Evolutionary conservation across 2,329 filamentous ascomycete genomes (phyloP).

Genomic region (Penicillium palitans): DNA sequence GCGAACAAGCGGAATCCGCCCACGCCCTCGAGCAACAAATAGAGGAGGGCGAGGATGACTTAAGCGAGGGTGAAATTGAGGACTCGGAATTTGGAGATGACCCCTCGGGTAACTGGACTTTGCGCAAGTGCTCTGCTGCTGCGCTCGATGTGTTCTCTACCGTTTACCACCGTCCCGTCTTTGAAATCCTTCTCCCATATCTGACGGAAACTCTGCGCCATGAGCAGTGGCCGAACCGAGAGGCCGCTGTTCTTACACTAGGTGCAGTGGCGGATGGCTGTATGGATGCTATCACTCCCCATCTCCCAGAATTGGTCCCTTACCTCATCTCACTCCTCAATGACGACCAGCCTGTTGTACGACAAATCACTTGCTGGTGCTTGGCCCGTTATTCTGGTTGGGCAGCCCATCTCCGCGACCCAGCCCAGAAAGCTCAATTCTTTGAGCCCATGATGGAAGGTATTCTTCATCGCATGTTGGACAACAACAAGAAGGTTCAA

Average conservation of each 20-base stretch:
- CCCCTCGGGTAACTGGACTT: slow-evolving; percentile 89
- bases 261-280: slow-evolving; percentile 95
- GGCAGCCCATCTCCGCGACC: slow-evolving; percentile 74
- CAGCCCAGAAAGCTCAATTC: slow-evolving; percentile 68
- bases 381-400: slow-evolving; percentile 89
- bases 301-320: slow-evolving; percentile 84
- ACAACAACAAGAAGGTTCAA: slow-evolving; percentile 96
- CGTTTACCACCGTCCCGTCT: slow-evolving; percentile 84
- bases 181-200: slow-evolving; percentile 89
- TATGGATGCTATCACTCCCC: slow-evolving; percentile 82
- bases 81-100: slow-evolving; percentile 72
- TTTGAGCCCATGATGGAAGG: slow-evolving; percentile 98
- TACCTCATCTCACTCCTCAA: slow-evolving; percentile 85
- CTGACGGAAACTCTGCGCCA: slow-evolving; percentile 86
- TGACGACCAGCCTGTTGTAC: slow-evolving; percentile 84
- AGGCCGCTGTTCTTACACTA: slow-evolving; percentile 90
- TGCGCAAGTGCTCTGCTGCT: slow-evolving; percentile 95
- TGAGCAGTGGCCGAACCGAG: slow-evolving; percentile 84
- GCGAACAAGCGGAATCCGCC: slow-evolving; percentile 34
- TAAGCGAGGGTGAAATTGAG: slow-evolving; percentile 83
- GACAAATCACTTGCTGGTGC: slow-evolving; percentile 98
- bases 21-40: slow-evolving; percentile 50
- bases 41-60: slow-evolving; percentile 61
- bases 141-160: slow-evolving; percentile 91
- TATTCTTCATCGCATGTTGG: slow-evolving; percentile 89